Conservation (phyloP, 768 basidiomycete species). For the Trametes elegans region DNA sequence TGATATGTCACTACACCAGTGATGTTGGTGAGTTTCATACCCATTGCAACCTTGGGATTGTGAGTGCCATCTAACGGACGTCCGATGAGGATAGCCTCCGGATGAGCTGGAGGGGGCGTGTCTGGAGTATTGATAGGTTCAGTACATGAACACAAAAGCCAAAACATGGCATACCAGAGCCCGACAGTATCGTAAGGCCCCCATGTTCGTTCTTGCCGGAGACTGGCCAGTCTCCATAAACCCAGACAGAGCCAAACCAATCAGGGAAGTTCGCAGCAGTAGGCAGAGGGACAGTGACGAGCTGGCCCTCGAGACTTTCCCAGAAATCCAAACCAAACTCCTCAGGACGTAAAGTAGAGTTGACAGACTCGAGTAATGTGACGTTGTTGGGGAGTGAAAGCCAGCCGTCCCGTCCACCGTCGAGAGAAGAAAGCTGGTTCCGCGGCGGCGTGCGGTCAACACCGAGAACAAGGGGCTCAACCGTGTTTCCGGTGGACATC, state of each 20-base stretch:
- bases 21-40: constrained; percentile 46
- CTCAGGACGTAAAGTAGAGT: constrained; percentile 48
- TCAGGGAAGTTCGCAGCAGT: constrained; percentile 49
- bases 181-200: constrained; percentile 50
- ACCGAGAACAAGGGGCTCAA: constrained; percentile 51
- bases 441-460: constrained; percentile 53
- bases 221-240: constrained; percentile 53
- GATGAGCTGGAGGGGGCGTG: constrained; percentile 54
- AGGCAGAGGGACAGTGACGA: constrained; percentile 52
- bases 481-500: constrained; percentile 43
- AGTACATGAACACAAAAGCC: not conserved
- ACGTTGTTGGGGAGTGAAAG: constrained; percentile 55
- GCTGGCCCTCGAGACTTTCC: constrained; percentile 58
- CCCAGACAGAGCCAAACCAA: constrained; percentile 57
- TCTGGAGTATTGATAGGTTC: constrained; percentile 21
- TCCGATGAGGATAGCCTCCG: constrained; percentile 56
- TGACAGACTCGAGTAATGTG: constrained; percentile 42
- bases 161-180: constrained; percentile 27
- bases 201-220: constrained; percentile 56
- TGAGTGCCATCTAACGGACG: constrained; percentile 50
- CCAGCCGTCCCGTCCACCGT: constrained; percentile 52
- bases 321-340: constrained; percentile 62
- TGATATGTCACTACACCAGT: constrained; percentile 55
- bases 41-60: constrained; percentile 49
- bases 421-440: constrained; percentile 45